Base-by-base conservation (phyloP, 805 yeast species). In the Candida verbasci region DNA sequence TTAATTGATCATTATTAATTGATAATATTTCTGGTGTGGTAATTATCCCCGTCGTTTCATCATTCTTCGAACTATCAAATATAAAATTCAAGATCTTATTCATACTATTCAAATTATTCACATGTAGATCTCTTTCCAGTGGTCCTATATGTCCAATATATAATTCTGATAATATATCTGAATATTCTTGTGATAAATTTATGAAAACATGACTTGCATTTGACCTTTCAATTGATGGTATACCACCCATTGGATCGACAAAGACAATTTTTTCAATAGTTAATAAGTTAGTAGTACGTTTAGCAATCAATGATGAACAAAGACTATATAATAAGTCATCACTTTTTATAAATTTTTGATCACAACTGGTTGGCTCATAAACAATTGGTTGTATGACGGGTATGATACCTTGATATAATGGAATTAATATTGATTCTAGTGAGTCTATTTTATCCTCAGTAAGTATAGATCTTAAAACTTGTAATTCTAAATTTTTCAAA, bases 161-260 rank as follows among this genome's bases (percentile, higher is more conserved):
- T 15, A 86, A 59, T 49, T 87, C 95, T 3, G 80, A 67, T 2
- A 65, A 53, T 14, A 87, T 79, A 31, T 74, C 81, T 1, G 76
- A 68, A 47, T 71, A 82, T 52, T 91, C 98, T 59, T 91, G 97
- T 9, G 78, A 72, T 25, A 91, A 59, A 51, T 93, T 91, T 40
- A 91, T 80, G 41, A 83, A 82, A 1, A 93, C 94, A 57, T 93
- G 98, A 12, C 95, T 75, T 3, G 88, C 78, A 39, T 80, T 78
- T 40, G 78, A 74, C 40, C 97, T 70, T 52, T 87, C 96, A 17
- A 79, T 65, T 0, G 94, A 83, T 0, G 97, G 97, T 6, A 87
- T 82, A 0, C 99, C 99, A 1, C 99, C 99, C 14, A 73, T 55
- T 1, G 80, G 76, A 49, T 88, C 97, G 21, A 93, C 65, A 43